phyloP scores from a whole-genome alignment of 1,139 yeast species.

The Yamadazyma buinensis region DNA sequence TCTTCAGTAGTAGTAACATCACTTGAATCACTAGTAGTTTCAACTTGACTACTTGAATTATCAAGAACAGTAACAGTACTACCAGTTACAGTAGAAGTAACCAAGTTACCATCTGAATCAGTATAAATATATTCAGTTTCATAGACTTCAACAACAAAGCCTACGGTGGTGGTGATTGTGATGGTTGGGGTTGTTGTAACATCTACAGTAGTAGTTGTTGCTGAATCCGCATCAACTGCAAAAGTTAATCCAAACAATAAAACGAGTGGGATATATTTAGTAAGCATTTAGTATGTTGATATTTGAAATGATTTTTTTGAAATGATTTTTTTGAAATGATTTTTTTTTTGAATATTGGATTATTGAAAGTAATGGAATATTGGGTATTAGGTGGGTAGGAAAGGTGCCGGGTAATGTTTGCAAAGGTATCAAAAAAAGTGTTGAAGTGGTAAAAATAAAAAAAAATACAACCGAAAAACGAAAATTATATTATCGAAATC shows the following conservation, averaged over 20 bases:
- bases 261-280: conserved; percentile 18
- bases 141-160: conserved; percentile 24
- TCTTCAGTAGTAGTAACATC: conserved; percentile 7
- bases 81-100: conserved; percentile 29
- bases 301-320: background rate
- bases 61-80: conserved; percentile 16
- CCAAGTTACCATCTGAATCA: conserved; percentile 26
- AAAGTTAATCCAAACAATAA: conserved; percentile 14
- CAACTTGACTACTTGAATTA: conserved; percentile 10
- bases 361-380: too few species aligned
- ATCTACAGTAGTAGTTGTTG: conserved; percentile 17
- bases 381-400: too few species aligned
- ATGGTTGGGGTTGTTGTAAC: conserved; percentile 27
- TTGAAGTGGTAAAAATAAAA: too few species aligned
- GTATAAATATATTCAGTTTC: conserved; percentile 37
- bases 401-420: too few species aligned
- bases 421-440: too few species aligned
- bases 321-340: background rate
- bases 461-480: too few species aligned
- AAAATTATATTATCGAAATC: too few species aligned
- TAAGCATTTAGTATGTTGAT: conserved; percentile 9
- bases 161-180: conserved; percentile 29
- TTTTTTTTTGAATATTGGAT: too few species aligned
- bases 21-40: conserved; percentile 2
- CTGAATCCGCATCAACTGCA: conserved; percentile 15